Percentiles rank a stretch among this genome's conserved stretches.
These are phyloP conservation scores for Pleurostoma richardsiae DNA, from an alignment of 2,329 filamentous ascomycete genomes.

Conservation along the genomic window DNA sequence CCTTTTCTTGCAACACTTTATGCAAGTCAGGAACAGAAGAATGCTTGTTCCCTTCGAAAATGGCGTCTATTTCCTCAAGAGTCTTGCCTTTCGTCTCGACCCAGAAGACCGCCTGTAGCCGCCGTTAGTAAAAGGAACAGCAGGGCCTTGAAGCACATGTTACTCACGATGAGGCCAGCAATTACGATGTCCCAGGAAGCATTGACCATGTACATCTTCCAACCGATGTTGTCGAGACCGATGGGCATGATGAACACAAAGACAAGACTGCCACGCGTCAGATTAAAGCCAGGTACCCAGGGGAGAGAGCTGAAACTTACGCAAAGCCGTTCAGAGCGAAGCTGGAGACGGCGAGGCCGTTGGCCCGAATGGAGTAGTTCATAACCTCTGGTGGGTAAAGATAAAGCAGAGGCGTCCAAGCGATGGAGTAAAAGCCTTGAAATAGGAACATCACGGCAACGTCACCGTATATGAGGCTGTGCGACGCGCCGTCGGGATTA, in stretches of 20 bases:
- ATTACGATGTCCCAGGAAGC: conserved; percentile 35
- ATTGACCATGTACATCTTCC: conserved; percentile 43
- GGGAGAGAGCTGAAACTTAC: conserved; percentile 9
- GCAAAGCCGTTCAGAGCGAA: conserved; percentile 22
- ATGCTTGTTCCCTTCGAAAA: conserved; percentile 28
- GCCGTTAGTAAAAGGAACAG: not conserved
- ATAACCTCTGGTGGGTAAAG: conserved; percentile 45
- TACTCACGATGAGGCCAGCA: conserved; percentile 28
- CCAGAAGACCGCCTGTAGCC: conserved; percentile 20
- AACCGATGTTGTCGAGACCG: conserved; percentile 33
- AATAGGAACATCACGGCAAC: conserved; percentile 47
- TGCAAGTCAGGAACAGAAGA: conserved; percentile 20
- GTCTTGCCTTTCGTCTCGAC: conserved; percentile 32
- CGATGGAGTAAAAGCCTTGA: conserved; percentile 44
- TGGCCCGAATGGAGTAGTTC: conserved; percentile 42
- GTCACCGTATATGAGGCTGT: conserved; percentile 29
- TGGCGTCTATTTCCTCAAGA: conserved; percentile 28
- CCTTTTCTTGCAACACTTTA: conserved; percentile 15
- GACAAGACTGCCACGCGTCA: not conserved
- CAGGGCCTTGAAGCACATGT: not conserved
- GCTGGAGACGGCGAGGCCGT: conserved; percentile 33
- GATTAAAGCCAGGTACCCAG: not conserved
- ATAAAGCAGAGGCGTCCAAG: conserved; percentile 41
- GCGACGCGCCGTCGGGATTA: conserved; percentile 17
- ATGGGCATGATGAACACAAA: conserved; percentile 29